A percentile compares a stretch with the other conserved stretches of the same genome.
Evolutionary conservation across 2,329 filamentous ascomycete genomes (phyloP).

Genomic region (Thelonectria olida): DNA sequence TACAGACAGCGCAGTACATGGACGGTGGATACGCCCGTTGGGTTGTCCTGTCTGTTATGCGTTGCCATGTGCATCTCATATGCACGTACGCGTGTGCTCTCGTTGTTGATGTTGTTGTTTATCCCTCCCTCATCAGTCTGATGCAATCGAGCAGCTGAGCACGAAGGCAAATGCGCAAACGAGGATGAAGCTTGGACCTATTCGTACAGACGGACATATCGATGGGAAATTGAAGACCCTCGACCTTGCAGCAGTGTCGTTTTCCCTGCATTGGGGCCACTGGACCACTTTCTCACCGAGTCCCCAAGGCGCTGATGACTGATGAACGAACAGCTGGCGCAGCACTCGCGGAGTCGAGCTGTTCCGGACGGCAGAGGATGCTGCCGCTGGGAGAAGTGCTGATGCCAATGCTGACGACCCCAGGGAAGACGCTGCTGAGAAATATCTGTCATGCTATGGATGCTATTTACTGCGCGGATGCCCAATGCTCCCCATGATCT

Average conservation of each 20-base stretch:
- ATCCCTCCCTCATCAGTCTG: conserved; percentile 3
- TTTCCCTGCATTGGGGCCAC: too few species aligned
- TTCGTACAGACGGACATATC: too few species aligned
- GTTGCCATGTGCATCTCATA: not conserved
- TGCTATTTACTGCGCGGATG: not conserved
- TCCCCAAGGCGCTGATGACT: not conserved
- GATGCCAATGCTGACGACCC: too few species aligned
- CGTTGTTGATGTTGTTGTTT: too few species aligned
- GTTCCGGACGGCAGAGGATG: conserved; percentile 9
- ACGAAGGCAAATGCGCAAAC: too few species aligned
- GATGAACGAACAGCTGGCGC: conserved; percentile 17
- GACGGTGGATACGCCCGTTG: not conserved
- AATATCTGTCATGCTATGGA: too few species aligned
- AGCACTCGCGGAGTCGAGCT: conserved; percentile 3
- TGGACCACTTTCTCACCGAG: conserved; percentile 3
- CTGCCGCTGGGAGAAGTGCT: not conserved
- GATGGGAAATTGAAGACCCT: too few species aligned
- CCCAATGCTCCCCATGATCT: not conserved
- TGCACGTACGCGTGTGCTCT: too few species aligned
- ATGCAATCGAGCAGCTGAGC: too few species aligned
- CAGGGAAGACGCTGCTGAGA: too few species aligned
- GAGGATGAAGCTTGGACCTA: conserved; percentile 11
- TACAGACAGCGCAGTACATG: not conserved
- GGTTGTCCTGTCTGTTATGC: not conserved
- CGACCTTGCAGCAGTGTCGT: too few species aligned